Conservation (phyloP, 1,284 basidiomycete genomes). For the Vanrija sp. region DNA sequence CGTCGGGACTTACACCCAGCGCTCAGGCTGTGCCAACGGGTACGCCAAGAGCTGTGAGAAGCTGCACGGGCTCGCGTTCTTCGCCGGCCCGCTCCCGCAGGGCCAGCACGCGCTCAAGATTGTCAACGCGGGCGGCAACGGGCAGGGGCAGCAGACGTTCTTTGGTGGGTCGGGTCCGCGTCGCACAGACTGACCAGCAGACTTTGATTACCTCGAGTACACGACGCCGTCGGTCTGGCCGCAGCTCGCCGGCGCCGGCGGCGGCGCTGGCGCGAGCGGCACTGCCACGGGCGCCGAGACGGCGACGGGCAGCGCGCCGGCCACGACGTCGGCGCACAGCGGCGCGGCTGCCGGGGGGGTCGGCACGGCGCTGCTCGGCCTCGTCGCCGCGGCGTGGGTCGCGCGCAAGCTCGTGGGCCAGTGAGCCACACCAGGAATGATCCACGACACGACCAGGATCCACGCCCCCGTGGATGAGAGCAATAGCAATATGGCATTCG, state of each 20-base stretch:
- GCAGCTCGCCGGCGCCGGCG: background rate
- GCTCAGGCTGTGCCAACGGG: conserved; percentile 42
- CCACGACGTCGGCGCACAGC: too few species aligned
- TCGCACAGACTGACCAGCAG: conserved; percentile 19
- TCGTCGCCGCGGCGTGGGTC: too few species aligned
- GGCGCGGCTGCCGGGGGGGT: too few species aligned
- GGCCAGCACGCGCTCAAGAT: conserved; percentile 39
- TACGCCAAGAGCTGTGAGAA: conserved; percentile 48
- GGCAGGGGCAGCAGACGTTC: conserved; percentile 33
- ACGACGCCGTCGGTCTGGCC: conserved; percentile 34
- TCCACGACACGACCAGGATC: too few species aligned
- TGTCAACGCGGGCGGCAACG: conserved; percentile 34
- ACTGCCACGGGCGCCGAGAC: background rate
- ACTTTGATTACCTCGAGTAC: conserved; percentile 47
- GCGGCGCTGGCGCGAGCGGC: too few species aligned
- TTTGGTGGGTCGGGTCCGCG: conserved; percentile 36
- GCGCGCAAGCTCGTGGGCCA: too few species aligned
- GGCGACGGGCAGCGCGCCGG: too few species aligned
- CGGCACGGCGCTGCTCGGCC: too few species aligned
- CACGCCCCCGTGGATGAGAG: too few species aligned
- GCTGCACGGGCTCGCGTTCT: conserved; percentile 41
- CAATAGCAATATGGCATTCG: too few species aligned
- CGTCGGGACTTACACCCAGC: conserved; percentile 30
- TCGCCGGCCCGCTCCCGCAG: conserved; percentile 28
- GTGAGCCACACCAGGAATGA: too few species aligned